Conservation (phyloP, 495 filamentous ascomycete species). For the Cudoniella acicularis region DNA sequence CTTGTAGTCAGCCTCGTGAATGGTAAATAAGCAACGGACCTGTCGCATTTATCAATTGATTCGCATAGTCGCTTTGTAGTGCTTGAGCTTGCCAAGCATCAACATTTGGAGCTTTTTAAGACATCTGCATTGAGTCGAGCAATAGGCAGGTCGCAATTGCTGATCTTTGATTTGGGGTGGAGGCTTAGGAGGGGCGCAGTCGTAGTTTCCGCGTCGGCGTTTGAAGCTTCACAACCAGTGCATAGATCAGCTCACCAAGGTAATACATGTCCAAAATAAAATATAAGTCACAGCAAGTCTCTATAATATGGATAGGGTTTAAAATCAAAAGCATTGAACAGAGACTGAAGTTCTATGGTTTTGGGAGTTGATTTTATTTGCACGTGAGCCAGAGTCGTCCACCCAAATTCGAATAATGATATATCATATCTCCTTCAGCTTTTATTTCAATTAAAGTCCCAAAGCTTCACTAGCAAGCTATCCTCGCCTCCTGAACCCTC, state of each 20-base stretch:
- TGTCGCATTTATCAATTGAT: slow-evolving; percentile 8
- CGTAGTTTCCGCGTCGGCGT: neutral
- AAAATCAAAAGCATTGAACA: too few relatives aligned
- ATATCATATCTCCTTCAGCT: too few relatives aligned
- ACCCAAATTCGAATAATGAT: too few relatives aligned
- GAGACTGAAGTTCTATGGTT: too few relatives aligned
- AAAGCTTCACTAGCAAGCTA: slow-evolving; percentile 50
- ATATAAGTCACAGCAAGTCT: neutral
- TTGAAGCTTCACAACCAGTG: neutral
- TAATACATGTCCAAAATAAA: slow-evolving; percentile 1
- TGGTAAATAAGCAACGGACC: slow-evolving; percentile 12
- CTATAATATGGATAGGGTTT: too few relatives aligned
- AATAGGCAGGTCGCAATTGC: slow-evolving; percentile 11
- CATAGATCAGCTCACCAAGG: neutral
- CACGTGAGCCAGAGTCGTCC: too few relatives aligned
- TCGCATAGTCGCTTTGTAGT: slow-evolving; percentile 11
- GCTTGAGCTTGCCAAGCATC: slow-evolving; percentile 2
- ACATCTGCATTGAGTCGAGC: neutral
- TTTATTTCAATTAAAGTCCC: slow-evolving; percentile 42
- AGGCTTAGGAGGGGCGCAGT: slow-evolving; percentile 21
- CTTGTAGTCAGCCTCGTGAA: neutral
- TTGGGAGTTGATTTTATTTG: too few relatives aligned
- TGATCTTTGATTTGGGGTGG: slow-evolving; percentile 11
- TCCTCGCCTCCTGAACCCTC: slow-evolving; percentile 33
- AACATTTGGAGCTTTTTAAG: slow-evolving; percentile 3